Evolutionary conservation across 75 land plant species (phyloP).

Genomic region (Cryptomeria japonica): DNA sequence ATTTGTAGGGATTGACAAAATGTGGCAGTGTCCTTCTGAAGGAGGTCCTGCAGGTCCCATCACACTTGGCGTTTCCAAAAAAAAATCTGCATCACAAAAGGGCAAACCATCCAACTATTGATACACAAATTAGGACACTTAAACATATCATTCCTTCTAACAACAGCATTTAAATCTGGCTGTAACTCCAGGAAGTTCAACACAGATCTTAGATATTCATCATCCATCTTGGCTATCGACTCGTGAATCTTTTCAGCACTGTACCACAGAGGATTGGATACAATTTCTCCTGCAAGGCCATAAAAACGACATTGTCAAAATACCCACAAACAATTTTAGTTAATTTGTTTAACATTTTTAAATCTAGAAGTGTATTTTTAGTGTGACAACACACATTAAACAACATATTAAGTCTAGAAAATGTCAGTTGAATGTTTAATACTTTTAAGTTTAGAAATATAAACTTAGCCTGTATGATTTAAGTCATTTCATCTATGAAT

Average conservation of each 20-base stretch:
- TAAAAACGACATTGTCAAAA: slow-evolving; percentile 60
- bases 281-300: slow-evolving; percentile 27
- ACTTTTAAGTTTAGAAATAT: too few species aligned
- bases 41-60: slow-evolving; percentile 43
- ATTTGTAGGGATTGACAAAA: slow-evolving; percentile 43
- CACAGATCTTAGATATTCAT: neutral
- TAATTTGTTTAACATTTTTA: too few species aligned
- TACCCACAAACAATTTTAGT: too few species aligned
- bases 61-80: slow-evolving; percentile 79
- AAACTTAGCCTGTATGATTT: too few species aligned
- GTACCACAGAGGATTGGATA: too few species aligned
- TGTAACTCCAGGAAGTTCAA: slow-evolving; percentile 53
- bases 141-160: slow-evolving; percentile 22
- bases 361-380: too few species aligned
- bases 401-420: too few species aligned
- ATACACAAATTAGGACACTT: slow-evolving; percentile 45
- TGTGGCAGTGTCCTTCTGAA: slow-evolving; percentile 48
- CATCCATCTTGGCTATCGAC: neutral
- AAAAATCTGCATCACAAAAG: slow-evolving; percentile 80
- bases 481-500: too few species aligned
- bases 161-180: slow-evolving; percentile 16
- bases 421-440: too few species aligned
- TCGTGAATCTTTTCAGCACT: too few species aligned
- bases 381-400: too few species aligned
- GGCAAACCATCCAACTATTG: slow-evolving; percentile 68